Base-by-base conservation (phyloP, 495 filamentous ascomycete species). In the Aspergillus ostianus region DNA sequence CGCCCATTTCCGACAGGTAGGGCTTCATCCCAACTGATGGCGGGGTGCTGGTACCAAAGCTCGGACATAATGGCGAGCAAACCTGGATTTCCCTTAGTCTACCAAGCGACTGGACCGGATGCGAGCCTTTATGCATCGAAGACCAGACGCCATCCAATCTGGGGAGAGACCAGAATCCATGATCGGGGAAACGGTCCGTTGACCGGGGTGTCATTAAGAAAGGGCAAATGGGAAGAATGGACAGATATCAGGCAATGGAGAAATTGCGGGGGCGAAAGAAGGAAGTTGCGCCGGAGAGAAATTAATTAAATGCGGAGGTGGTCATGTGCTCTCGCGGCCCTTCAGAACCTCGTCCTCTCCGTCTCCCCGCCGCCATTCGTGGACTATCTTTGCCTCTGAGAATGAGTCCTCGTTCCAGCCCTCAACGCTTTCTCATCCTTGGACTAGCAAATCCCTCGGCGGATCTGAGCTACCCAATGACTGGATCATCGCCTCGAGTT, bases 1-100 rank as follows among this genome's bases (percentile, higher is more conserved):
- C 81, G 70, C 30, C 81, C 81, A 67, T 84, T 84, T 9, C 82
- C 81, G 51, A 85, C 71, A 15, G 75, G 76, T 9, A 78, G 65
- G 32, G 69, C 65, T 58, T 68, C 65, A 56, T 70, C 60, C 69
- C 65, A 67, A 46, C 49, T 27, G 6, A 30, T 21, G 45, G 64
- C 62, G n/a, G 64, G 65, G 19, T 61, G 56, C n/a, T 65, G 55
- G 54, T 73, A 75, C 72, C 72, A 75, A 17, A 75, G 57, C 48
- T 72, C 68, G 3, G 64, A 68, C 69, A 72, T 73, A 23, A 29
- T 56, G 7, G 29, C 10, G 36, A 41, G 13, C 9, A 13, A 41
- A 41, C 36, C 13, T 45, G 21, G n/a, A 27, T 30, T 10, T 21
- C 30, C 17, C 17, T 30, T 52, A 8, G 21, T 52, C 4, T 29